A percentile compares a stretch with the other conserved stretches of the same genome.
phyloP scores from a whole-genome alignment of 192 early-diverging fungal genomes.

The Paraglomus occultum region DNA sequence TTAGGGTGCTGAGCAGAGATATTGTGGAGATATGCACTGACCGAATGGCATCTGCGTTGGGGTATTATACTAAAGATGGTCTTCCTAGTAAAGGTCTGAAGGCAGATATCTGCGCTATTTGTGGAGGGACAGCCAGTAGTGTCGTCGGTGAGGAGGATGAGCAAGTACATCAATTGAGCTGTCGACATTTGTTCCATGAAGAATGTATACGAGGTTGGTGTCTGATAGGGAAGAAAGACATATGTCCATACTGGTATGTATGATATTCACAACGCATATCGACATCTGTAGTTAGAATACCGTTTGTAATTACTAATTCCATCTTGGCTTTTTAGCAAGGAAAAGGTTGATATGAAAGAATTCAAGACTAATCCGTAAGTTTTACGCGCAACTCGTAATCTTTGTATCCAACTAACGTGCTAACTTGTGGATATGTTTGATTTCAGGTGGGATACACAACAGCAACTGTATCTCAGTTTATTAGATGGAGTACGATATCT shows the following conservation, averaged over 20 bases:
- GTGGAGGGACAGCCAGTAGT: slow-evolving; percentile 35
- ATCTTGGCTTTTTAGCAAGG: slow-evolving; percentile 43
- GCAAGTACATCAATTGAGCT: slow-evolving; percentile 42
- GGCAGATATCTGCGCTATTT: slow-evolving; percentile 55
- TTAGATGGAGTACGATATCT: slow-evolving; percentile 57
- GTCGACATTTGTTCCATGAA: slow-evolving; percentile 60
- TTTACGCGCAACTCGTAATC: background rate
- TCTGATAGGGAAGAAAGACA: slow-evolving; percentile 62
- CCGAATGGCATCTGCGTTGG: slow-evolving; percentile 60
- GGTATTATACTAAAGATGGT: slow-evolving; percentile 61
- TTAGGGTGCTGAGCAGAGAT: slow-evolving; percentile 56
- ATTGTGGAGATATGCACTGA: slow-evolving; percentile 64
- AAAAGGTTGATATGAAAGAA: slow-evolving; percentile 59
- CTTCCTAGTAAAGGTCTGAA: slow-evolving; percentile 55
- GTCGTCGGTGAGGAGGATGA: slow-evolving; percentile 28
- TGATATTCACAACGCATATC: background rate
- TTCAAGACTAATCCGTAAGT: slow-evolving; percentile 61
- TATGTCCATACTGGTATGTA: slow-evolving; percentile 58
- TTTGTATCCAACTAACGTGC: background rate
- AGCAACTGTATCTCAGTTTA: slow-evolving; percentile 59
- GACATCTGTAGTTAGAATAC: background rate
- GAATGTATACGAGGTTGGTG: slow-evolving; percentile 67
- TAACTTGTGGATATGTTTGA: background rate
- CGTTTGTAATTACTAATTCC: slow-evolving; percentile 2
- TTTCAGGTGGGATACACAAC: slow-evolving; percentile 60